Evolutionary conservation across 495 filamentous ascomycete species (phyloP).

Genomic region (Penicillium manginii): DNA sequence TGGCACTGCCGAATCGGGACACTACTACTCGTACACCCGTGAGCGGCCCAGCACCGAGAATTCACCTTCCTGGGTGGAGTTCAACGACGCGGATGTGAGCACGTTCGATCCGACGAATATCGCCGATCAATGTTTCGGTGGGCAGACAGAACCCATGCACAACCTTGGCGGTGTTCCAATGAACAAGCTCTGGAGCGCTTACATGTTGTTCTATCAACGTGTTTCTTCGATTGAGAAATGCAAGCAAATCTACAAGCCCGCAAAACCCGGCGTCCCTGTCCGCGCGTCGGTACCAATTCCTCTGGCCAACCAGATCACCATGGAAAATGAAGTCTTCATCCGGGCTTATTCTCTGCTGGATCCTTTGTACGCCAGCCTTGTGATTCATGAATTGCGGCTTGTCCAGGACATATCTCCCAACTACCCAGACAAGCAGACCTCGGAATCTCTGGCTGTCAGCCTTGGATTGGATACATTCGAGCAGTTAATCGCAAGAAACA

Average conservation of each 20-base stretch:
- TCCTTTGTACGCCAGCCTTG: constrained; percentile 69
- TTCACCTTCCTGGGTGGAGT: constrained; percentile 77
- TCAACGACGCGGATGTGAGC: constrained; percentile 85
- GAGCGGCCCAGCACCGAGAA: constrained; percentile 65
- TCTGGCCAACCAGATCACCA: constrained; percentile 63
- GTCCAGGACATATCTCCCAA: constrained; percentile 42
- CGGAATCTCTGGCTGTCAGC: constrained; percentile 65
- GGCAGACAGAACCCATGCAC: constrained; percentile 57
- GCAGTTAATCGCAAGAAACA: constrained; percentile 74
- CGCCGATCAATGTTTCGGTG: constrained; percentile 79
- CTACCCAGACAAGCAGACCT: constrained; percentile 53
- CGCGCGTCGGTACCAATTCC: constrained; percentile 58
- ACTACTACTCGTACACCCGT: constrained; percentile 95
- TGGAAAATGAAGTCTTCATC: constrained; percentile 73
- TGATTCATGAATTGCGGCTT: constrained; percentile 59
- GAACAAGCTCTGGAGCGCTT: constrained; percentile 82
- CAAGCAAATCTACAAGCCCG: constrained; percentile 31
- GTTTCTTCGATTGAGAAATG: constrained; percentile 61
- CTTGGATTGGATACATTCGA: constrained; percentile 76
- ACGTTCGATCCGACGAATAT: constrained; percentile 75
- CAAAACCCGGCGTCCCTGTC: constrained; percentile 49
- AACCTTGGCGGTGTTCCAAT: constrained; percentile 44
- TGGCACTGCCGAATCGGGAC: constrained; percentile 90
- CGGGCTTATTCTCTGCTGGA: constrained; percentile 83
- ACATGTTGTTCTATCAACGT: constrained; percentile 97